phyloP scores from a whole-genome alignment of 2,329 filamentous ascomycete species.

The Dothidotthia symphoricarpi region DNA sequence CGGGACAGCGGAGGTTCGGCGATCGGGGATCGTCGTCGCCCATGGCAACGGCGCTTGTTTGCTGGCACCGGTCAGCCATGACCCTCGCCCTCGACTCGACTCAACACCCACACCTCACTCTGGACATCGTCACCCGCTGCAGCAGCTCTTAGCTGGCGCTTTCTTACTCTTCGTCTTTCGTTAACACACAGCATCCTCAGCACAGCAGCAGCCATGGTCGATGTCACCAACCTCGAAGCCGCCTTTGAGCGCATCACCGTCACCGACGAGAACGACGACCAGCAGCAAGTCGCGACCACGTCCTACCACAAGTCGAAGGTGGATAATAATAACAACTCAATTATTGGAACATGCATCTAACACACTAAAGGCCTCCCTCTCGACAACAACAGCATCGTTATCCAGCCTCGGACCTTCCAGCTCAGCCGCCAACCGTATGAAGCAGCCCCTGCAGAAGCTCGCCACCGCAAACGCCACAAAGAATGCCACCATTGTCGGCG shows the following conservation, averaged over 20 bases:
- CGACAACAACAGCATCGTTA: conserved; percentile 44
- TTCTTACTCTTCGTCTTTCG: conserved; percentile 3
- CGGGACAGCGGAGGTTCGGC: conserved; percentile 1
- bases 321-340: conserved; percentile 19
- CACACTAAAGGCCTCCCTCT: conserved; percentile 46
- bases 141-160: conserved; percentile 6
- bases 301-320: conserved; percentile 78
- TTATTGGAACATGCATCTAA: conserved; percentile 18
- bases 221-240: conserved; percentile 75
- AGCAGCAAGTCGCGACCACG: conserved; percentile 55
- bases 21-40: conserved; percentile 1
- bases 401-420: conserved; percentile 49
- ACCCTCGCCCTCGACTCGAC: conserved; percentile 7
- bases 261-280: conserved; percentile 74
- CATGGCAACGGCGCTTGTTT: conserved; percentile 13
- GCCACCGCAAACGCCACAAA: conserved; percentile 70
- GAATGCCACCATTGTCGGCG: conserved; percentile 22
- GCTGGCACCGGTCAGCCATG: conserved; percentile 6
- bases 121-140: conserved; percentile 9
- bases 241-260: conserved; percentile 89
- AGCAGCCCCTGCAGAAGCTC: conserved; percentile 74
- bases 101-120: conserved; percentile 5
- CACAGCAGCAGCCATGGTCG: conserved; percentile 50
- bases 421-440: conserved; percentile 61
- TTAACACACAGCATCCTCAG: conserved; percentile 8